Evolutionary conservation across 73 alveolate species (phyloP).

Genomic region (Uronychia binucleata): DNA sequence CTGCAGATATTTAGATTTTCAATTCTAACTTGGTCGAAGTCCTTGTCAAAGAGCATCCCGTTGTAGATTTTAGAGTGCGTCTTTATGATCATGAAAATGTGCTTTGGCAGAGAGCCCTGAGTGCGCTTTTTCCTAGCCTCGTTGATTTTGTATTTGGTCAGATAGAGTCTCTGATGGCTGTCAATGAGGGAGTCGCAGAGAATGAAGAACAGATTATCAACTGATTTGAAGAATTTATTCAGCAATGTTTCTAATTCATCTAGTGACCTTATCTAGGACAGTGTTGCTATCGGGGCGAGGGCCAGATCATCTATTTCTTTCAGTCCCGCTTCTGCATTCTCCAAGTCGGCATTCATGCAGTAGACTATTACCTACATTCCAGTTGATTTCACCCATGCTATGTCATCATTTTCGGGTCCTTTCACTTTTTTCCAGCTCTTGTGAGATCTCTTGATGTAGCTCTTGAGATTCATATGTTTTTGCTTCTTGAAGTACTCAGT

Average conservation of each 20-base stretch:
- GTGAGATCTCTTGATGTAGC: too few species aligned
- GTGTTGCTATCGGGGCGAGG: too few species aligned
- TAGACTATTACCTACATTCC: too few species aligned
- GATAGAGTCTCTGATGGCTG: not conserved
- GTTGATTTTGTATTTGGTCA: not conserved
- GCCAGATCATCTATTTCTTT: not conserved
- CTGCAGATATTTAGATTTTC: not conserved
- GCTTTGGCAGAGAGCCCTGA: too few species aligned
- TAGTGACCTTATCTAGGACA: not conserved
- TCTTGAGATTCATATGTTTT: too few species aligned
- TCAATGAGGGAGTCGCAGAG: not conserved
- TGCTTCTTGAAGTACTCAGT: too few species aligned
- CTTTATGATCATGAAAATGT: not conserved
- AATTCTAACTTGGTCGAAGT: not conserved
- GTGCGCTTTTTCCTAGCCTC: too few species aligned
- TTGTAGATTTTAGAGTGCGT: not conserved
- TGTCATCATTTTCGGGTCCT: too few species aligned
- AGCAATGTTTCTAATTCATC: not conserved
- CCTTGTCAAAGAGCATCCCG: not conserved
- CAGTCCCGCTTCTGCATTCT: too few species aligned
- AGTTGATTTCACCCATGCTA: too few species aligned
- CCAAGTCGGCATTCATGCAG: too few species aligned
- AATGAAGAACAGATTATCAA: not conserved
- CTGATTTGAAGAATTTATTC: not conserved
- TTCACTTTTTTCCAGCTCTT: too few species aligned